These are phyloP conservation scores for Ceratobasidium sp. DNA, from an alignment of 1,284 basidiomycete genomes.

Conservation along the genomic window DNA sequence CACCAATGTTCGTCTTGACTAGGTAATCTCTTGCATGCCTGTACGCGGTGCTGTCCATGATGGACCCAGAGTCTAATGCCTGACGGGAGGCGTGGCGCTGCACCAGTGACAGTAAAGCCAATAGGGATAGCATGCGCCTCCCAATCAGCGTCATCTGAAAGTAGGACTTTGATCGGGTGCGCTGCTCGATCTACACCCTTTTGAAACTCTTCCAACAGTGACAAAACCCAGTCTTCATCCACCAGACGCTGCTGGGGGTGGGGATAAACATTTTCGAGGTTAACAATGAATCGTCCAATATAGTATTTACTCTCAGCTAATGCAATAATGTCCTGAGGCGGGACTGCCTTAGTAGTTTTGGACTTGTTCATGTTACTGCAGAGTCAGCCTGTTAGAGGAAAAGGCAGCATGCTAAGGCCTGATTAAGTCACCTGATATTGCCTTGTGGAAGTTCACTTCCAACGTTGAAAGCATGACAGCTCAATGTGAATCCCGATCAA, in stretches of 20 bases:
- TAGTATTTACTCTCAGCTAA: neutral
- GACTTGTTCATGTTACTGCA: too few species aligned
- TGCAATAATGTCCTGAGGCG: neutral
- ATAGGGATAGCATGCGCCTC: neutral
- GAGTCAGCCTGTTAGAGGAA: too few species aligned
- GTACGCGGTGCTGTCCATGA: neutral
- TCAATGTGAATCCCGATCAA: too few species aligned
- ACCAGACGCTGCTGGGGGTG: neutral
- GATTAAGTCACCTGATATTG: too few species aligned
- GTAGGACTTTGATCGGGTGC: neutral
- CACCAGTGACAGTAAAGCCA: neutral
- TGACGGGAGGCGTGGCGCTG: neutral
- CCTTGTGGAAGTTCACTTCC: too few species aligned
- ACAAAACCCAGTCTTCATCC: neutral
- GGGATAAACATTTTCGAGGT: neutral
- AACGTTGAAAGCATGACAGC: too few species aligned
- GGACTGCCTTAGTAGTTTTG: neutral
- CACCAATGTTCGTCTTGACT: neutral
- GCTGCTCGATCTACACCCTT: neutral
- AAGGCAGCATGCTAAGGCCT: too few species aligned
- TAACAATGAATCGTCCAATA: neutral
- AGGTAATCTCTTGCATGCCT: neutral
- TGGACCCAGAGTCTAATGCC: neutral
- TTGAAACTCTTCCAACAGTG: too few species aligned
- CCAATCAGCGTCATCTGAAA: neutral